Base-by-base conservation (phyloP, 495 filamentous ascomycete genomes). In the Xylaria scruposa region DNA sequence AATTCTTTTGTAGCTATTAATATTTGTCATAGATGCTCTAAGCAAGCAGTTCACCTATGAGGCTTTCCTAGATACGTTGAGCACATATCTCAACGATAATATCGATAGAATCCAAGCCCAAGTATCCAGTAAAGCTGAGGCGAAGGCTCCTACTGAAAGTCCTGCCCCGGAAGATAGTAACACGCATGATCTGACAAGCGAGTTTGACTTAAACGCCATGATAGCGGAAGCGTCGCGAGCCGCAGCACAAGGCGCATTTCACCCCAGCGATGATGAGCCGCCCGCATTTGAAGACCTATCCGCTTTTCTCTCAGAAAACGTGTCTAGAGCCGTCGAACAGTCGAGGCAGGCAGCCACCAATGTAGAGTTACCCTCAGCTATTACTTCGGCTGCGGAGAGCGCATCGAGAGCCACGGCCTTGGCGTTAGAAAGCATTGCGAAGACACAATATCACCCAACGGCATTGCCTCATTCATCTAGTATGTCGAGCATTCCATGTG, bases 41-140 rank as follows among this genome's bases (percentile, higher is more conserved):
- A 89, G 88, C 1, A 90, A 92, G 70, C 92, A 93, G 75, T 97
- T 93, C 75, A 88, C 92, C n/a, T 91, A 91, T 85, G 90, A 91
- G 49, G 91, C 92, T 40, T 94, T 97, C 70, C 82, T 95, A 13
- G 86, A 90, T 38, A 89, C 90, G 67, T 82, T 97, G 5, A 92
- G 90, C 76, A 85, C 81, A 21, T 94, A 94, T 79, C 86, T 97
- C 56, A 91, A 89, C 67, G 90, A 93, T 72, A 92, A 94, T 68
- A 89, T 93, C 68, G 88, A 90, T 69, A 79, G 83, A 4, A 90
- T 94, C 51, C 89, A 89, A 67, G 83, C 76, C 8, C 84, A 85
- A 72, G 83, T 84, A 24, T 80, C 81, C 24, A 79, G 79, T 44
- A 83, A 75, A 49, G 80, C 82, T 26, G 84, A 84, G 0, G 79